Evolutionary conservation across 2,329 filamentous ascomycete genomes (phyloP), one percentile per base, ranked within the genome.

Genomic region (Chrysoporthe deuterocubensis): DNA sequence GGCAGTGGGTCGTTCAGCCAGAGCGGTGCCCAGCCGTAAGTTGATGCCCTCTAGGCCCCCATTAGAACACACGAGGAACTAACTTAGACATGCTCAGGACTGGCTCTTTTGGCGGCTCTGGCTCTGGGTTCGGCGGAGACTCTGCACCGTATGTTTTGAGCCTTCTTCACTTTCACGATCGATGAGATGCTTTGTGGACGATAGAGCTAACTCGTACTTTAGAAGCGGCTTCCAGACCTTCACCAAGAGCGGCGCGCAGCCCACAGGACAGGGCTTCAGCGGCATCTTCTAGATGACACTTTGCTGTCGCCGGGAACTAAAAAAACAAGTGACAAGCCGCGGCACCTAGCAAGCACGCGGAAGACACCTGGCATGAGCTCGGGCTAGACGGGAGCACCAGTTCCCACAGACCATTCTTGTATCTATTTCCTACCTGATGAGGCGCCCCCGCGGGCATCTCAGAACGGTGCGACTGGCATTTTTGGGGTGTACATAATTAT

Each of bases 151-250:
- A 48, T n/a, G 44, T 48, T 18, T n/a, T 8, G n/a, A 21, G 44
- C 44, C 14, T 13, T 3, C 3, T n/a, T 32, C 16, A 14, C 44
- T 8, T n/a, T 21, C 16, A 6, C 16, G 6, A n/a, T 18, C 16
- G 44, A 46, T 7, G 4, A 46, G 44, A 6, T 48, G 16, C n/a
- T 18, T 2, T 48, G 2, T 46, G n/a, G 16, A 8, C 4, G n/a
- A n/a, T 18, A 48, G 16, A 48, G 44, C 44, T 48, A 48, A 48
- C 44, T n/a, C 16, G 44, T 18, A 48, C 26, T 8, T 8, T 9
- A 48, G 44, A 3, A 64, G 62, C 62, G 63, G 63, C 34, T 65
- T 65, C 63, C 63, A 65, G 63, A 65, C 63, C 42, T 50, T 58
- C 26, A 65, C 63, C 59, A 44, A 46, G 26, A 26, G 43, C 43